Conservation (phyloP, 139 green algal genomes). For the Pseudopediastrum boryanum region DNA sequence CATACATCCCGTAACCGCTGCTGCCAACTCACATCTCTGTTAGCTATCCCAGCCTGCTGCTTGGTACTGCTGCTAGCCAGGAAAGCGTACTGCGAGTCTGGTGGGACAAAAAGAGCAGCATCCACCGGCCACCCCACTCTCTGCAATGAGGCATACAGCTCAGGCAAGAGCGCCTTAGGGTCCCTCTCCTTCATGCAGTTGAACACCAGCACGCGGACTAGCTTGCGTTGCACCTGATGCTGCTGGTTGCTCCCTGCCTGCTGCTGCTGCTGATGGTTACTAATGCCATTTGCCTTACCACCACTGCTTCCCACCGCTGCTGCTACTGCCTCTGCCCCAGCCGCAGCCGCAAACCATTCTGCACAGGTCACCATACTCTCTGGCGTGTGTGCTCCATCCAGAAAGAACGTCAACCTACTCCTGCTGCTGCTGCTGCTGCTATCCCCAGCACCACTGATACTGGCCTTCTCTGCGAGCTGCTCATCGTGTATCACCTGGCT, state of each 20-base stretch:
- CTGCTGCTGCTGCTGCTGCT: constrained; percentile 5
- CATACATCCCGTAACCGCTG: constrained; percentile 55
- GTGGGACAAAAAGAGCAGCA: constrained; percentile 78
- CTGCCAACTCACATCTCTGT: constrained; percentile 67
- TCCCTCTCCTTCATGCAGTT: constrained; percentile 94
- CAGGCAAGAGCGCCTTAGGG: constrained; percentile 74
- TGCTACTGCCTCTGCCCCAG: too few species aligned
- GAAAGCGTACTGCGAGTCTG: constrained; percentile 56
- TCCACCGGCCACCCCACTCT: constrained; percentile 42
- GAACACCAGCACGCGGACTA: constrained; percentile 85
- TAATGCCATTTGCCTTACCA: neutral
- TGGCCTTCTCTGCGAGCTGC: neutral
- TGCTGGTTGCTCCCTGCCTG: constrained; percentile 1
- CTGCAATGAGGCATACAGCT: constrained; percentile 58
- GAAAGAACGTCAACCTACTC: constrained; percentile 80
- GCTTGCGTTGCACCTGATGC: constrained; percentile 31
- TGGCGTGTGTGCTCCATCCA: constrained; percentile 96
- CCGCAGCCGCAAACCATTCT: constrained; percentile 83
- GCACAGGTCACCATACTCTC: constrained; percentile 92
- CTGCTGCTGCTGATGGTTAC: constrained; percentile 23
- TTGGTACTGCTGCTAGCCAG: constrained; percentile 36
- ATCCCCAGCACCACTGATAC: neutral
- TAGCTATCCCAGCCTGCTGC: neutral
- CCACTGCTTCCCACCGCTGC: neutral
- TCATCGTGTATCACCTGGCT: constrained; percentile 63